Evolutionary conservation across 208 protist species (phyloP).

Genomic region (Trypanosomatidae sp.): DNA sequence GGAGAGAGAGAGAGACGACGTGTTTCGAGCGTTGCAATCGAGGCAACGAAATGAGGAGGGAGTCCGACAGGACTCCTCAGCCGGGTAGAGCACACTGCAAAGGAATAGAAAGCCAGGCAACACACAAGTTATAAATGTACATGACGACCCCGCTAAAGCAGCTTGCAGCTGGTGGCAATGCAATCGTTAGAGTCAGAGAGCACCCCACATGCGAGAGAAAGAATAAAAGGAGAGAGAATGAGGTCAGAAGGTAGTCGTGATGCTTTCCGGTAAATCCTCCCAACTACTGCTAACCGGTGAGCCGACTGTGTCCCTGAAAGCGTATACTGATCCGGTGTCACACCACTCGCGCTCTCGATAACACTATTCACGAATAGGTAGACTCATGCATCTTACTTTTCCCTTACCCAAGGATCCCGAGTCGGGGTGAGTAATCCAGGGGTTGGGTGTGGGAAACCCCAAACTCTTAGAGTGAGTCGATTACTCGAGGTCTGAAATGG

Average conservation of each 20-base stretch:
- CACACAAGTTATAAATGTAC: background rate
- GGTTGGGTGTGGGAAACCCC: background rate
- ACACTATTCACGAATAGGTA: background rate
- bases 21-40: background rate
- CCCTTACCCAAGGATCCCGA: background rate
- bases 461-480: background rate
- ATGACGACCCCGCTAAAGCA: slow-evolving; percentile 2
- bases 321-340: background rate
- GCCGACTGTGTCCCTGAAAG: background rate
- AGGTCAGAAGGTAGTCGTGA: background rate
- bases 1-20: background rate
- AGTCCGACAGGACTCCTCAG: background rate
- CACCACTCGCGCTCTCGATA: background rate
- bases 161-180: background rate
- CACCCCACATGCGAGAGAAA: slow-evolving; percentile 2
- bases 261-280: background rate
- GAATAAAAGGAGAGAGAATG: background rate
- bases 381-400: background rate
- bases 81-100: background rate
- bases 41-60: background rate
- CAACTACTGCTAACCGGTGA: background rate
- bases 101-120: slow-evolving; percentile 6
- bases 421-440: background rate
- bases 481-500: background rate
- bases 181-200: background rate